Evolutionary conservation across 1,139 yeast species (phyloP).

Genomic region (Taphrina deformans): DNA sequence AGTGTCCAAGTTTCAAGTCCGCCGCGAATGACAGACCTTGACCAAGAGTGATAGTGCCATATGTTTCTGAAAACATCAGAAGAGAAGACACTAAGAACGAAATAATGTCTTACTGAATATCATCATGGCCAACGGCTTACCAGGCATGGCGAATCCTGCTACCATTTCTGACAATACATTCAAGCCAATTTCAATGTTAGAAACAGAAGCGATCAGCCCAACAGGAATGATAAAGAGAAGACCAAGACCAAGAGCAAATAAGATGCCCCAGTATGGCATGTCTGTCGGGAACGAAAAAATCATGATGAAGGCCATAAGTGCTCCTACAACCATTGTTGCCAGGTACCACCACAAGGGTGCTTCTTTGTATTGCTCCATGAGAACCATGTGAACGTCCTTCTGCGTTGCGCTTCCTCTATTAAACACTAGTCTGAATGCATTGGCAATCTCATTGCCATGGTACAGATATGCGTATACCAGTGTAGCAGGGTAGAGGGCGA

Average conservation of each 20-base stretch:
- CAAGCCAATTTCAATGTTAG: conserved; percentile 63
- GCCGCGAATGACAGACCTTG: conserved; percentile 60
- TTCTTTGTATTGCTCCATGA: conserved; percentile 23
- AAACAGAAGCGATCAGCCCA: conserved; percentile 37
- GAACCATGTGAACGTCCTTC: conserved; percentile 17
- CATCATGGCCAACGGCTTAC: conserved; percentile 62
- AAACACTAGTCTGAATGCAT: conserved; percentile 43
- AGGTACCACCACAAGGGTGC: conserved; percentile 71
- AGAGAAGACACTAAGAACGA: neutral
- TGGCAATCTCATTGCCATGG: conserved; percentile 57
- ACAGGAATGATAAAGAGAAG: conserved; percentile 38
- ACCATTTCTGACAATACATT: conserved; percentile 60
- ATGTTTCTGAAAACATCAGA: conserved; percentile 36
- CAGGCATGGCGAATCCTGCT: conserved; percentile 65
- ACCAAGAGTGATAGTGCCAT: conserved; percentile 60
- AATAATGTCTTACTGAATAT: conserved; percentile 52
- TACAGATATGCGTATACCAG: conserved; percentile 57
- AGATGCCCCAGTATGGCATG: conserved; percentile 41
- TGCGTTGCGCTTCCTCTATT: neutral
- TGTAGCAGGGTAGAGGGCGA: conserved; percentile 60
- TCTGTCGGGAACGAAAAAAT: conserved; percentile 51
- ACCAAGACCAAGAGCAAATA: conserved; percentile 54
- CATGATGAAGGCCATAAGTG: conserved; percentile 54
- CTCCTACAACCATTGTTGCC: conserved; percentile 52
- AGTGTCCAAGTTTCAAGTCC: conserved; percentile 66